A percentile compares a stretch with the other conserved stretches of the same genome.
Evolutionary conservation across 768 basidiomycete genomes (phyloP).

Genomic region (Daedalea quercina): DNA sequence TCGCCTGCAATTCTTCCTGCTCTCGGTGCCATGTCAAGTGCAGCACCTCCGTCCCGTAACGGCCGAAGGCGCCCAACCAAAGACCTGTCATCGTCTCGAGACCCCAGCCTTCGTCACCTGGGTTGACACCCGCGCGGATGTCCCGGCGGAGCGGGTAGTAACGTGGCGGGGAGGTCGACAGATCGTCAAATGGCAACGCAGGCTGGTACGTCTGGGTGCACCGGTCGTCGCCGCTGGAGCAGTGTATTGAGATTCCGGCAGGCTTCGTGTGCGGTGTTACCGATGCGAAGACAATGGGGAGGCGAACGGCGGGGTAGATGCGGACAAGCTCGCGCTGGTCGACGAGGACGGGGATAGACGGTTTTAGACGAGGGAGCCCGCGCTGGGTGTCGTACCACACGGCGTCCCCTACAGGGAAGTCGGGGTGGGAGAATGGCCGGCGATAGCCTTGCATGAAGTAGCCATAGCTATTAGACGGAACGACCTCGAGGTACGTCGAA

Average conservation of each 20-base stretch:
- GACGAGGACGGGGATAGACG: background rate
- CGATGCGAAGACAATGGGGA: slow-evolving; percentile 9
- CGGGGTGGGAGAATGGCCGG: slow-evolving; percentile 9
- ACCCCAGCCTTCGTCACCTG: slow-evolving; percentile 3
- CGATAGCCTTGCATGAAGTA: slow-evolving; percentile 10
- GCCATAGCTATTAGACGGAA: background rate
- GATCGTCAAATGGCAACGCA: background rate
- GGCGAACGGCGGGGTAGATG: slow-evolving; percentile 13
- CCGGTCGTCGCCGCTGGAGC: background rate
- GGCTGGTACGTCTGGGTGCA: slow-evolving; percentile 5
- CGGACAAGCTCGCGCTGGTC: slow-evolving; percentile 7
- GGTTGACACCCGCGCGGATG: slow-evolving; percentile 2
- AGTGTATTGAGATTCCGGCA: slow-evolving; percentile 10
- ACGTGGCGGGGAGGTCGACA: slow-evolving; percentile 7
- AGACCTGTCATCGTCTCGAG: slow-evolving; percentile 7
- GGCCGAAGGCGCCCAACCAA: slow-evolving; percentile 14
- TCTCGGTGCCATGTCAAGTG: background rate
- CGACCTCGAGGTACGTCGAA: background rate
- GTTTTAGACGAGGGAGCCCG: slow-evolving; percentile 8
- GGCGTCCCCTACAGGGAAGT: slow-evolving; percentile 5
- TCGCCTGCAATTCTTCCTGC: slow-evolving; percentile 5
- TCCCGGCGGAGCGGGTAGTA: slow-evolving; percentile 13
- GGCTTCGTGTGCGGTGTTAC: slow-evolving; percentile 6
- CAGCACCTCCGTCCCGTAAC: slow-evolving; percentile 9
- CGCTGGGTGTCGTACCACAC: slow-evolving; percentile 9